phyloP scores from a whole-genome alignment of 139 green algal species.

The Chlamydomonas sphaeroides region DNA sequence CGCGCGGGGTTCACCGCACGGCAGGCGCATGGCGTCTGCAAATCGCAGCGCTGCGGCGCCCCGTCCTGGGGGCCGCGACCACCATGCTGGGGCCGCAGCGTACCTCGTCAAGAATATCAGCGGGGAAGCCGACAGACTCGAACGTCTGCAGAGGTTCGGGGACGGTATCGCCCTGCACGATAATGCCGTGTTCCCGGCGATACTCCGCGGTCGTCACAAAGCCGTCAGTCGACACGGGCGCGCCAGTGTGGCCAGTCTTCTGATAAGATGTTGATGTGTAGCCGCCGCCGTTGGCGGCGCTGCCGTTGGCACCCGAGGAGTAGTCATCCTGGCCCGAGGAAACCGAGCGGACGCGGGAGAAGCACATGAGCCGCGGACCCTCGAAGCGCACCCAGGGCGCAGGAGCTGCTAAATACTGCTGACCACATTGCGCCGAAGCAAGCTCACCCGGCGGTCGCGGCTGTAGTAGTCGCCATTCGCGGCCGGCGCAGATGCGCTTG shows the following conservation, averaged over 20 bases:
- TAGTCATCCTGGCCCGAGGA: conserved; percentile 35
- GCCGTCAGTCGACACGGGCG: conserved; percentile 38
- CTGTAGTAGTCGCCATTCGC: conserved; percentile 25
- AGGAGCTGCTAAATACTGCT: too few species aligned
- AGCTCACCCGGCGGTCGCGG: conserved; percentile 17
- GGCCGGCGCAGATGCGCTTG: conserved; percentile 2
- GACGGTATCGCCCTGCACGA: conserved; percentile 64
- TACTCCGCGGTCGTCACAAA: conserved; percentile 62
- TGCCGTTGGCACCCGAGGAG: too few species aligned
- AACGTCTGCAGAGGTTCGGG: conserved; percentile 81
- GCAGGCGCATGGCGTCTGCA: too few species aligned
- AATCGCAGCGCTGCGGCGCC: neutral
- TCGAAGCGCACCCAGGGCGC: too few species aligned
- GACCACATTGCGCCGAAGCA: too few species aligned
- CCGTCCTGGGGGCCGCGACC: neutral
- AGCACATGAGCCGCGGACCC: too few species aligned
- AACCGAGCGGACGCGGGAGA: too few species aligned
- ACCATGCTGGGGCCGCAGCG: neutral
- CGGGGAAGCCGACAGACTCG: conserved; percentile 73
- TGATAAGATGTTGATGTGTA: conserved; percentile 19
- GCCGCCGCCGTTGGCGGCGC: conserved; percentile 44
- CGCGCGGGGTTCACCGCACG: too few species aligned
- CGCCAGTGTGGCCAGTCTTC: conserved; percentile 12
- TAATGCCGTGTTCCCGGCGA: conserved; percentile 65
- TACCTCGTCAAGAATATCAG: conserved; percentile 84